Conservation (phyloP, 495 filamentous ascomycete genomes). For the Penicillium cosmopolitanum region DNA sequence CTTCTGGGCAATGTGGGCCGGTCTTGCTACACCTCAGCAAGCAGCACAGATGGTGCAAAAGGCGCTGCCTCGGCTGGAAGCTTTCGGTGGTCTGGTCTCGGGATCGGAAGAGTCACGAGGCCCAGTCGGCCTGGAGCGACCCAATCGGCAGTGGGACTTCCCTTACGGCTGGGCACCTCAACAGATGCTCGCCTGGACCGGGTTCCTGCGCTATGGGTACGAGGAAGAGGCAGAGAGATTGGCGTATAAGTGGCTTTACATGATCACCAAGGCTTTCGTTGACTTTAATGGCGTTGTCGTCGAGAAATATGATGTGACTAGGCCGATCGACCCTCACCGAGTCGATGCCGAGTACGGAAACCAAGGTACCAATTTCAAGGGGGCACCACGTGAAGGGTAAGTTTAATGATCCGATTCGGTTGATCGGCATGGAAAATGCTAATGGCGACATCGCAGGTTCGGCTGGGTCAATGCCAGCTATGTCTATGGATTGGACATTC, state of each 20-base stretch:
- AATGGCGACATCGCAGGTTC: conserved; percentile 63
- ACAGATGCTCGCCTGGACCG: conserved; percentile 97
- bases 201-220: conserved; percentile 86
- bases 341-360: conserved; percentile 98
- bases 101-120: conserved; percentile 88
- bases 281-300: conserved; percentile 98
- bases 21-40: conserved; percentile 76
- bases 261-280: conserved; percentile 95
- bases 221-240: conserved; percentile 84
- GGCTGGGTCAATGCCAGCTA: conserved; percentile 99
- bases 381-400: conserved; percentile 93
- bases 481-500: conserved; percentile 81
- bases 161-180: conserved; percentile 98
- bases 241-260: conserved; percentile 94
- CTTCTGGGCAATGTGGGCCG: conserved; percentile 97
- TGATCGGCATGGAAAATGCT: conserved; percentile 19
- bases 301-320: conserved; percentile 97
- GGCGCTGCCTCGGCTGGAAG: conserved; percentile 84
- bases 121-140: conserved; percentile 73
- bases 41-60: conserved; percentile 74
- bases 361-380: conserved; percentile 91
- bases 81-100: conserved; percentile 82
- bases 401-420: conserved; percentile 33
- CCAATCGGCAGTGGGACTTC: conserved; percentile 97
- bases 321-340: conserved; percentile 82